Evolutionary conservation across 129 eudicot species (phyloP).

Genomic region (Lonicera japonica): DNA sequence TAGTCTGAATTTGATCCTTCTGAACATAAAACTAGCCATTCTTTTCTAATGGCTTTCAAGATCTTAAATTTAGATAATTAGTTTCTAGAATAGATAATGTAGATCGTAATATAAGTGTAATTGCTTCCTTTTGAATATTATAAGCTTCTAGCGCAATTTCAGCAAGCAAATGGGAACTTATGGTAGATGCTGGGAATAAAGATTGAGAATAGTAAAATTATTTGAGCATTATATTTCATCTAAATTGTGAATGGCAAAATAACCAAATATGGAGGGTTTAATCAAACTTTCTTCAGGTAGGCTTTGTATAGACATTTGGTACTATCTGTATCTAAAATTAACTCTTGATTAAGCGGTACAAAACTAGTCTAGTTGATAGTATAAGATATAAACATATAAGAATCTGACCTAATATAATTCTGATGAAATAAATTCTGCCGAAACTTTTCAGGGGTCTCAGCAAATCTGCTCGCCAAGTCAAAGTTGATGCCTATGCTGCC

Average conservation of each 20-base stretch:
- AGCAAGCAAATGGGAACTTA: too few species aligned
- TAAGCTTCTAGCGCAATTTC: too few species aligned
- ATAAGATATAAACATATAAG: too few species aligned
- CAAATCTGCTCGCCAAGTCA: constrained; percentile 60
- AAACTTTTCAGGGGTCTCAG: constrained; percentile 60
- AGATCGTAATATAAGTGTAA: neutral
- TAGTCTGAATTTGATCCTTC: neutral
- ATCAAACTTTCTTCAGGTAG: neutral
- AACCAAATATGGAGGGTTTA: neutral
- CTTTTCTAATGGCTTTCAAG: neutral
- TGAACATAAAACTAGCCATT: neutral
- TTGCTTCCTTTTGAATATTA: neutral
- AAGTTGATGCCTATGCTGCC: constrained; percentile 85
- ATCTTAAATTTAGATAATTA: too few species aligned
- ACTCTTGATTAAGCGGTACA: neutral
- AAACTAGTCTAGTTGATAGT: too few species aligned
- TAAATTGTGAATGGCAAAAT: neutral
- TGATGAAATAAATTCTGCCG: neutral
- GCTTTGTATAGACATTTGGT: neutral
- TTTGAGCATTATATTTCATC: neutral
- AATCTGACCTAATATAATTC: too few species aligned
- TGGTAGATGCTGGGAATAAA: too few species aligned
- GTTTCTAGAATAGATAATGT: neutral
- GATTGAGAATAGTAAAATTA: too few species aligned
- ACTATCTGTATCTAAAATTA: neutral